Conservation (phyloP, 306 rosid species). For the Quercus ilex region DNA sequence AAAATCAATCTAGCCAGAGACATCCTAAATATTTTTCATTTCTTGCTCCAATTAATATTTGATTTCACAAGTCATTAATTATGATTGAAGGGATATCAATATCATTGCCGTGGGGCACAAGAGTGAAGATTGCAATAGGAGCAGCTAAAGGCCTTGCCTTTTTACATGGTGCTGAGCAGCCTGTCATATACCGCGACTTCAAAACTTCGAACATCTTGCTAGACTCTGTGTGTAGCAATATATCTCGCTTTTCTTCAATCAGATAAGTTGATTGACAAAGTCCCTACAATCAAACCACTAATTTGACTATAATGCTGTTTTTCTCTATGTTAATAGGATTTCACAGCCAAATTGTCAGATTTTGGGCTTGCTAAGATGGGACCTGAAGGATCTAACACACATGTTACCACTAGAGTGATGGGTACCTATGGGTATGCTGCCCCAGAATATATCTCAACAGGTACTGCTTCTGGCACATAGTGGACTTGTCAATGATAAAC, state of each 20-base stretch:
- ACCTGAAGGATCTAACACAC: constrained; percentile 92
- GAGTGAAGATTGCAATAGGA: constrained; percentile 72
- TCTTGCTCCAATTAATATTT: too few species aligned
- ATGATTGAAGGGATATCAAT: constrained; percentile 59
- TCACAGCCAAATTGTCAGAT: constrained; percentile 89
- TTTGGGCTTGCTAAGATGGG: constrained; percentile 98
- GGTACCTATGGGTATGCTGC: constrained; percentile 98
- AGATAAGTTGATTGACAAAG: background rate
- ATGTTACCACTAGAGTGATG: constrained; percentile 92
- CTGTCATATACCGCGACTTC: constrained; percentile 93
- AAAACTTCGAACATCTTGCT: constrained; percentile 91
- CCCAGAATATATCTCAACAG: constrained; percentile 90
- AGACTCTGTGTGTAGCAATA: constrained; percentile 58
- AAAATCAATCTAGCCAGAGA: too few species aligned
- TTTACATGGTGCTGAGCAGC: constrained; percentile 89
- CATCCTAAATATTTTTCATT: too few species aligned
- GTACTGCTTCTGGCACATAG: constrained; percentile 10
- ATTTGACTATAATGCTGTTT: background rate
- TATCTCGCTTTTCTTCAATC: background rate
- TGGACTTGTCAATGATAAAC: too few species aligned
- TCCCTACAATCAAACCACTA: background rate
- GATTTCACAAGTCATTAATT: too few species aligned
- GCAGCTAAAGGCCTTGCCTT: constrained; percentile 96
- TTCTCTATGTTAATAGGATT: constrained; percentile 47
- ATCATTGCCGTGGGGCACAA: constrained; percentile 87